A percentile compares a stretch with the other conserved stretches of the same genome.
phyloP scores from a whole-genome alignment of 2,329 filamentous ascomycete species.

The Trichoderma oligosporum region DNA sequence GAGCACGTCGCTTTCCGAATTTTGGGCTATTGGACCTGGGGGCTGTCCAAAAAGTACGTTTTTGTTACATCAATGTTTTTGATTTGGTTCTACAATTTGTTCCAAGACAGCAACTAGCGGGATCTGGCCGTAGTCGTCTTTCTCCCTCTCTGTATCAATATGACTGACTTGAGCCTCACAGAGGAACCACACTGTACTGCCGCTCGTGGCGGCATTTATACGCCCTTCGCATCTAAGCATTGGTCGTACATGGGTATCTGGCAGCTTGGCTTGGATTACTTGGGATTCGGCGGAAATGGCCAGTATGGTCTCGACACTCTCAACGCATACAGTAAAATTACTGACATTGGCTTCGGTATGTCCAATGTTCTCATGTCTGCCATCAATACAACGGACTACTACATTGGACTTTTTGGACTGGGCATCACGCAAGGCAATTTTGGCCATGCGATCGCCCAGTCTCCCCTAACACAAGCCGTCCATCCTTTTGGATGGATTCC shows the following conservation, averaged over 20 bases:
- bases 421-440: constrained; percentile 55
- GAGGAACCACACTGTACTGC: constrained; percentile 51
- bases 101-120: not conserved
- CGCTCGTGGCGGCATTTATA: constrained; percentile 58
- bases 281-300: constrained; percentile 59
- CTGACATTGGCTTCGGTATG: constrained; percentile 38
- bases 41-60: constrained; percentile 52
- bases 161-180: constrained; percentile 27
- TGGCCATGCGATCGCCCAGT: constrained; percentile 44
- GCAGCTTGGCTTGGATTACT: constrained; percentile 55
- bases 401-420: constrained; percentile 53
- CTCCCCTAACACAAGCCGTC: constrained; percentile 55
- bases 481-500: constrained; percentile 58
- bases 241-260: constrained; percentile 59
- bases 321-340: constrained; percentile 38
- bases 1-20: constrained; percentile 67
- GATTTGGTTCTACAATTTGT: not conserved
- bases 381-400: constrained; percentile 54
- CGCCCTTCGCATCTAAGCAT: constrained; percentile 48
- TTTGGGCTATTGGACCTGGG: constrained; percentile 61
- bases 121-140: not conserved
- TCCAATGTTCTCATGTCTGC: constrained; percentile 46
- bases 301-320: constrained; percentile 58
- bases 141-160: not conserved
- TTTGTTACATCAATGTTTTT: not conserved